A percentile compares a stretch with the other conserved stretches of the same genome.
phyloP scores from a whole-genome alignment of 2,329 filamentous ascomycete genomes.

The Trichoderma sp. region DNA sequence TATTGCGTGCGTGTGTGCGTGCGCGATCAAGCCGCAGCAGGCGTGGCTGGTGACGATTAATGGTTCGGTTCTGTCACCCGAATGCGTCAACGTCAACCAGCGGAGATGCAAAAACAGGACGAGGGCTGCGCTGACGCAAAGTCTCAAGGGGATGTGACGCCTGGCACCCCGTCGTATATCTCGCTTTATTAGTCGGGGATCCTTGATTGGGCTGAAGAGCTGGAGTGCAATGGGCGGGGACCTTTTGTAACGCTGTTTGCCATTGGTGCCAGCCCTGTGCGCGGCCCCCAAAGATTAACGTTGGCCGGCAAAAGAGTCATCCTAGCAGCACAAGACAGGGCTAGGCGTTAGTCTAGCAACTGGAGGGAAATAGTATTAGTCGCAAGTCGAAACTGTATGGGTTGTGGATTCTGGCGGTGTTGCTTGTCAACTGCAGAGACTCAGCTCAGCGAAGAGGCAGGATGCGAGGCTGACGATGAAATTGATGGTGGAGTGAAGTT shows the following conservation, averaged over 20 bases:
- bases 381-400: not conserved
- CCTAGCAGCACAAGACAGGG: not conserved
- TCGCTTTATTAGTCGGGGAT: not conserved
- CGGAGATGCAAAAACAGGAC: not conserved
- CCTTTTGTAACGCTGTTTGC: constrained; percentile 5
- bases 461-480: not conserved
- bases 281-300: constrained; percentile 6
- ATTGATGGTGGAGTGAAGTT: not conserved
- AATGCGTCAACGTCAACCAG: not conserved
- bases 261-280: constrained; percentile 2
- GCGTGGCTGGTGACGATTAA: not conserved
- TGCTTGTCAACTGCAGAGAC: not conserved
- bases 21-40: not conserved
- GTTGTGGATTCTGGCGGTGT: not conserved
- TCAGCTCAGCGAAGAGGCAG: constrained; percentile 1
- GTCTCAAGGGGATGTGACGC: not conserved
- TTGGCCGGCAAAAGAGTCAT: constrained; percentile 8
- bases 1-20: not conserved
- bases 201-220: not conserved
- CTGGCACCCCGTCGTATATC: constrained; percentile 10
- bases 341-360: not conserved
- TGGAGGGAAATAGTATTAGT: not conserved
- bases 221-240: not conserved
- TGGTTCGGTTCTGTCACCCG: not conserved
- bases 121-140: not conserved